These are phyloP conservation scores for Cordyceps cateniannulata DNA, from an alignment of 2,329 filamentous ascomycete genomes.

Conservation along the genomic window DNA sequence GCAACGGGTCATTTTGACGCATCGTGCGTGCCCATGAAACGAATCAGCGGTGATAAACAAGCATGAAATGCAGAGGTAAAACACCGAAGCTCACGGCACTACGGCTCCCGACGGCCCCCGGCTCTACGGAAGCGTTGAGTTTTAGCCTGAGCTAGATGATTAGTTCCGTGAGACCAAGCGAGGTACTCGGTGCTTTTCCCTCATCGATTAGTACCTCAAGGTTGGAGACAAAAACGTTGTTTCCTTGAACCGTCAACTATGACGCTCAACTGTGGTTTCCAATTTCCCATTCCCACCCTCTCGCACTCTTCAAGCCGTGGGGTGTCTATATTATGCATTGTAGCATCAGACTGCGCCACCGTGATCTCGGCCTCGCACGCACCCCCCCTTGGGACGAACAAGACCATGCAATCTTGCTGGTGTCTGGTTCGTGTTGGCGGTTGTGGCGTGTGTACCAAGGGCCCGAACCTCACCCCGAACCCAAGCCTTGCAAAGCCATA, in stretches of 20 bases:
- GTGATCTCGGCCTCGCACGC: not conserved
- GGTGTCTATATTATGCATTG: not conserved
- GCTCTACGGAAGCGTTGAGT: not conserved
- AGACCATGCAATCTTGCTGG: not conserved
- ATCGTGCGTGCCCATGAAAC: not conserved
- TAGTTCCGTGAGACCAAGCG: not conserved
- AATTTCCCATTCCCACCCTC: no score
- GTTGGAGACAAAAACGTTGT: not conserved
- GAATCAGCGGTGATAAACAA: not conserved
- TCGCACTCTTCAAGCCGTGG: not conserved
- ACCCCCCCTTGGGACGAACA: not conserved
- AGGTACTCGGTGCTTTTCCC: not conserved
- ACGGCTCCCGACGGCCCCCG: constrained; percentile 1
- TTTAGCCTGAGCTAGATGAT: not conserved
- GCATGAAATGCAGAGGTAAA: not conserved
- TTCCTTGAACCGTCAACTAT: not conserved
- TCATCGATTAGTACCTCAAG: not conserved
- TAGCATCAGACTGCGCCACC: not conserved
- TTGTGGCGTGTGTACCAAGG: constrained; percentile 4
- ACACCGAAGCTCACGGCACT: not conserved
- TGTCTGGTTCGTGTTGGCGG: not conserved
- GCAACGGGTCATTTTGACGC: not conserved
- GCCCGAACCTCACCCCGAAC: not conserved
- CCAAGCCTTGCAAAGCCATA: not conserved
- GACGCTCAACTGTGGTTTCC: no score